These are phyloP conservation scores for Capsicum rhomboideum DNA, from an alignment of 257 asterid species.

Conservation along the genomic window DNA sequence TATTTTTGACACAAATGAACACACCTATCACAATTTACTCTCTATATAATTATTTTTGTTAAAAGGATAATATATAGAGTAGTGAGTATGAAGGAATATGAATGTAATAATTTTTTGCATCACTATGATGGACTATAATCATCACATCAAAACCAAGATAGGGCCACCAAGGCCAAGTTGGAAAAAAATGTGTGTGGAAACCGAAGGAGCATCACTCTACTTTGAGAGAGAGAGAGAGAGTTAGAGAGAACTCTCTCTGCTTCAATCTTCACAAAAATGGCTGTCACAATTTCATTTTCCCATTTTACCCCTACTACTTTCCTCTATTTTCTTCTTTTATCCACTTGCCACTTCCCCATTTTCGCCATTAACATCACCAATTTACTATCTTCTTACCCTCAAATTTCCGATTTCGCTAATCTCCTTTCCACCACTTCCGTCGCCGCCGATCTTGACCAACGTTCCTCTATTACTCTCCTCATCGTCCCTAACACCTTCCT, in stretches of 20 bases:
- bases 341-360: slow-evolving; percentile 21
- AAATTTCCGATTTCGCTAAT: slow-evolving; percentile 51
- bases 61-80: too few species aligned
- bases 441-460: slow-evolving; percentile 50
- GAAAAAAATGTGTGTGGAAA: neutral
- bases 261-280: slow-evolving; percentile 36
- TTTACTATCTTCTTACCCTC: slow-evolving; percentile 46
- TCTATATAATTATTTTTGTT: too few species aligned
- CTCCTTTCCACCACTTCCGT: slow-evolving; percentile 65
- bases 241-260: slow-evolving; percentile 4
- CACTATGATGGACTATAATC: slow-evolving; percentile 6
- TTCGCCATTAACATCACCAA: slow-evolving; percentile 40
- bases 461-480: slow-evolving; percentile 56
- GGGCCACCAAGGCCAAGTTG: neutral
- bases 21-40: too few species aligned
- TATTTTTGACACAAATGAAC: too few species aligned
- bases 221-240: neutral
- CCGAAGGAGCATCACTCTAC: neutral
- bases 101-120: neutral
- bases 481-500: slow-evolving; percentile 57
- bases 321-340: slow-evolving; percentile 43
- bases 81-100: too few species aligned
- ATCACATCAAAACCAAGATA: neutral
- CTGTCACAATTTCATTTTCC: slow-evolving; percentile 32
- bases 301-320: slow-evolving; percentile 35